Percentiles rank a stretch among this genome's conserved stretches.
These are phyloP conservation scores for Puccinia polysora DNA, from an alignment of 1,284 basidiomycete species.

Conservation along the genomic window DNA sequence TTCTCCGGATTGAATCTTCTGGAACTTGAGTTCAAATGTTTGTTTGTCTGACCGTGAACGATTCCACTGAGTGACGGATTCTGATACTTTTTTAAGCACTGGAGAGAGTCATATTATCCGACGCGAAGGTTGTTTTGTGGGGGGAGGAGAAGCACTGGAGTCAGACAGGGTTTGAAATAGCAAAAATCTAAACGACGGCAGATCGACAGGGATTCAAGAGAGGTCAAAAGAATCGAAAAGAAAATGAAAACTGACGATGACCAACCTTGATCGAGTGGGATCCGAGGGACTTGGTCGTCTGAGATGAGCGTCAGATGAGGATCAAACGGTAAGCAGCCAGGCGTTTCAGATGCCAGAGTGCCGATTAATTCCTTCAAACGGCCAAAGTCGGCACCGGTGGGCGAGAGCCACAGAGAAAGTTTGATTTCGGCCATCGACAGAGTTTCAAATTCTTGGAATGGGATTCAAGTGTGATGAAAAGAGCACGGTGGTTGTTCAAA, in stretches of 20 bases:
- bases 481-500: no score
- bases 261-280: conserved; percentile 33
- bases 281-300: conserved; percentile 29
- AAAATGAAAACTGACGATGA: conserved; percentile 16
- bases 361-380: conserved; percentile 18
- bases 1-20: conserved; percentile 22
- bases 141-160: not conserved
- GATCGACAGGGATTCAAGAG: not conserved
- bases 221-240: not conserved
- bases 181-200: not conserved
- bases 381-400: conserved; percentile 5
- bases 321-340: conserved; percentile 24
- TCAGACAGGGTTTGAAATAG: not conserved
- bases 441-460: no score
- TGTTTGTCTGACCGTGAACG: not conserved
- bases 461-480: no score
- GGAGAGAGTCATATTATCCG: no score
- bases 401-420: conserved; percentile 34
- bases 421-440: conserved; percentile 15
- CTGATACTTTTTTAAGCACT: conserved; percentile 11
- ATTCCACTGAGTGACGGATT: conserved; percentile 20
- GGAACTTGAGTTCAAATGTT: conserved; percentile 18
- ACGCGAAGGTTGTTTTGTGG: no score
- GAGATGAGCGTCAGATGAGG: conserved; percentile 32
- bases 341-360: conserved; percentile 12